A percentile compares a stretch with the other conserved stretches of the same genome.
Evolutionary conservation across 2,329 filamentous ascomycete genomes (phyloP).

Genomic region (Aspergillaceae sp.): DNA sequence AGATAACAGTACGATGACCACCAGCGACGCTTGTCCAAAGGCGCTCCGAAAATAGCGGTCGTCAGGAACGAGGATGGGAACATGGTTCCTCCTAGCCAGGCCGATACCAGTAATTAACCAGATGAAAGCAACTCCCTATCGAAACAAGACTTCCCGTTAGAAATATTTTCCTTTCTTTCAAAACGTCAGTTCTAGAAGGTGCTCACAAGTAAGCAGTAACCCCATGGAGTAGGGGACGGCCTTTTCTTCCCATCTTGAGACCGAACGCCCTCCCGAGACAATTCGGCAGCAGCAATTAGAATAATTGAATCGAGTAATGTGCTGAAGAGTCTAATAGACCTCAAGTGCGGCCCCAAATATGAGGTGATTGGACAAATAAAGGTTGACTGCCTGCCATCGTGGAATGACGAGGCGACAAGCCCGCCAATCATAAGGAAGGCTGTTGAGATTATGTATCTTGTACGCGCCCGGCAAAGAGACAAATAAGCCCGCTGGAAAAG

Average conservation of each 20-base stretch:
- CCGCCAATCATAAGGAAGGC: conserved; percentile 32
- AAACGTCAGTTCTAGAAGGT: not conserved
- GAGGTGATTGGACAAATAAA: conserved; percentile 42
- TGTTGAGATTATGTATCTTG: conserved; percentile 32
- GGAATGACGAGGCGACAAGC: conserved; percentile 27
- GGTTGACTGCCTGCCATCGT: conserved; percentile 34
- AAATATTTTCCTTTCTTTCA: not conserved
- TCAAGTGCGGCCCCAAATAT: conserved; percentile 25
- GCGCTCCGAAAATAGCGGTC: conserved; percentile 32
- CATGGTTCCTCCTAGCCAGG: conserved; percentile 19
- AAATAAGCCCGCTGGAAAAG: conserved; percentile 24
- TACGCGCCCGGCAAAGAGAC: conserved; percentile 24
- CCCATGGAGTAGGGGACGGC: conserved; percentile 19
- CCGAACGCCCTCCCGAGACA: conserved; percentile 15
- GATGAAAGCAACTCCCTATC: conserved; percentile 27
- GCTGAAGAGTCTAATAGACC: conserved; percentile 29
- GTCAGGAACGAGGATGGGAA: conserved; percentile 30
- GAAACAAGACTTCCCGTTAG: conserved; percentile 1
- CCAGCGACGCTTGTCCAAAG: conserved; percentile 26
- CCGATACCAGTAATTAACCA: conserved; percentile 28
- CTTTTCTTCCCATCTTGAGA: conserved; percentile 16
- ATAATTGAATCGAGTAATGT: conserved; percentile 36
- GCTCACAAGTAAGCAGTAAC: conserved; percentile 24
- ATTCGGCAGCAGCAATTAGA: conserved; percentile 25
- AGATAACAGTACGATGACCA: conserved; percentile 26